Evolutionary conservation across 2,329 filamentous ascomycete genomes (phyloP).

Genomic region (Aureobasidium leucospermi): DNA sequence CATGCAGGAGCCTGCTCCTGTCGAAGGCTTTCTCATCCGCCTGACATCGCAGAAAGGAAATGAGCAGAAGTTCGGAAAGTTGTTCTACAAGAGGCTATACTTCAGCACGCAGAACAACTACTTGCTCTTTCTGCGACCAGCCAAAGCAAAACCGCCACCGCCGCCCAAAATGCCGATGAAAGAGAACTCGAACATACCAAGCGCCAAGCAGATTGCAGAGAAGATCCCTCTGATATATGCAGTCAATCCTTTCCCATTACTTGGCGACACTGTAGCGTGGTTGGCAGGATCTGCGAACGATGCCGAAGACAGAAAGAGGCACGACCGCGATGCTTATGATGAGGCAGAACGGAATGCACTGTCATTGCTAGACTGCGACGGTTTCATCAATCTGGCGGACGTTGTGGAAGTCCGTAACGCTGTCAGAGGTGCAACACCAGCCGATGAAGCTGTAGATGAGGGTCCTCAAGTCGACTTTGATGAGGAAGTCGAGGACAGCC

Average conservation of each 20-base stretch:
- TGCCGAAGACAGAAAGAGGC: conserved; percentile 38
- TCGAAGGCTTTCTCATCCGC: conserved; percentile 60
- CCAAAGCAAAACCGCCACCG: conserved; percentile 48
- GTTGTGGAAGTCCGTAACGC: conserved; percentile 52
- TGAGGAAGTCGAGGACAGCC: conserved; percentile 39
- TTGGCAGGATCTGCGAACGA: conserved; percentile 38
- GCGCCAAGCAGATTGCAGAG: conserved; percentile 46
- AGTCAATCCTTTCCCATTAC: conserved; percentile 53
- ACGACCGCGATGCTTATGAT: conserved; percentile 52
- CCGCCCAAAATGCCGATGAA: conserved; percentile 46
- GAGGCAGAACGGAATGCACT: conserved; percentile 52
- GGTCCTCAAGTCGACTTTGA: conserved; percentile 51
- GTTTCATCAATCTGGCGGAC: conserved; percentile 55
- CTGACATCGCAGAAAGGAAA: conserved; percentile 57
- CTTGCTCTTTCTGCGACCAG: conserved; percentile 54
- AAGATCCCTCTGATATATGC: conserved; percentile 55
- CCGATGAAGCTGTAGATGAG: conserved; percentile 44
- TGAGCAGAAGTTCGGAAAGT: conserved; percentile 50
- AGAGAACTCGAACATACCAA: conserved; percentile 42
- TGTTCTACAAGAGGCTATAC: conserved; percentile 59
- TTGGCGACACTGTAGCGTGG: conserved; percentile 50
- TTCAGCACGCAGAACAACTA: conserved; percentile 58
- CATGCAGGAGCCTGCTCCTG: conserved; percentile 52
- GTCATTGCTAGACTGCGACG: conserved; percentile 53
- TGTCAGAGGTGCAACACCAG: conserved; percentile 43